Conservation (phyloP, 1,284 basidiomycete species). For the Tylopilus sp. region DNA sequence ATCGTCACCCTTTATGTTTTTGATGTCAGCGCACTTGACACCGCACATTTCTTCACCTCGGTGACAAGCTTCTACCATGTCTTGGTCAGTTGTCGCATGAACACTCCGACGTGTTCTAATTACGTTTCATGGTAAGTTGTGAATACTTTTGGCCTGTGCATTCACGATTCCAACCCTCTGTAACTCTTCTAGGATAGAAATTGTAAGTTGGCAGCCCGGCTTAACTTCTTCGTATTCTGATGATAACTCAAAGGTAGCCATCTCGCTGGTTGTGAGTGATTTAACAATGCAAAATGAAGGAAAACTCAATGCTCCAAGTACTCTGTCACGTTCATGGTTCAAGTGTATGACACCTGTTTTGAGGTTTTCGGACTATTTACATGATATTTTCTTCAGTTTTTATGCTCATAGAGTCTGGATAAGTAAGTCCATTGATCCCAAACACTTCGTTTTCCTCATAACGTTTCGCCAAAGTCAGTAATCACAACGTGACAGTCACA, state of each 20-base stretch:
- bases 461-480: constrained; percentile 13
- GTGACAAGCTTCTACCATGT: background rate
- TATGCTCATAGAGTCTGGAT: constrained; percentile 22
- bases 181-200: background rate
- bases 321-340: constrained; percentile 11
- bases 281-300: background rate
- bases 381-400: background rate
- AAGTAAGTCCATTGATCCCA: constrained; percentile 10
- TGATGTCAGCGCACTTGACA: constrained; percentile 1
- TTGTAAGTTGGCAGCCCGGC: background rate
- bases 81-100: background rate
- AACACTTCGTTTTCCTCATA: background rate
- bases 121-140: background rate
- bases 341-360: constrained; percentile 2
- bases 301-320: background rate
- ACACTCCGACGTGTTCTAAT: background rate
- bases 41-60: background rate
- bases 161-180: background rate
- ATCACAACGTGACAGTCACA: constrained; percentile 10
- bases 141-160: background rate
- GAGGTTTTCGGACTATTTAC: no score
- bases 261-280: background rate
- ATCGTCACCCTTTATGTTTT: background rate
- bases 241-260: background rate
- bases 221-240: background rate